Evolutionary conservation across 495 filamentous ascomycete genomes (phyloP).

Genomic region (Pyronema domesticum): DNA sequence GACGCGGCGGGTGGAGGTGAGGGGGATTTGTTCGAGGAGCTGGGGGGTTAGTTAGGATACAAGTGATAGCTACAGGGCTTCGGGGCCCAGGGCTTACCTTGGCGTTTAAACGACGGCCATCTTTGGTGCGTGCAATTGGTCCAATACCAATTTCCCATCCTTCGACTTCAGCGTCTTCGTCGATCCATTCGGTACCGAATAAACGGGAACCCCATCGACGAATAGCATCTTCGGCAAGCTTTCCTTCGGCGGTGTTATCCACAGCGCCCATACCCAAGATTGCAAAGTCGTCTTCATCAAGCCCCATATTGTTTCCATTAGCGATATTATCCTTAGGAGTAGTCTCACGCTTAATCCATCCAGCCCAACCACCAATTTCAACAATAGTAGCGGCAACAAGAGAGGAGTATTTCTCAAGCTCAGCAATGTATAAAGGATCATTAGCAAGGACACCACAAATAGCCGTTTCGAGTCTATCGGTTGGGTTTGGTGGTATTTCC

Average conservation of each 20-base stretch:
- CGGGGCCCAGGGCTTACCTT: conserved; percentile 16
- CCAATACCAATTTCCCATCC: conserved; percentile 22
- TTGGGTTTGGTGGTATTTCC: conserved; percentile 13
- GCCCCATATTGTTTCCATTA: conserved; percentile 4
- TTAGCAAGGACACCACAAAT: conserved; percentile 9
- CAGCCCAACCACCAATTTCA: conserved; percentile 16
- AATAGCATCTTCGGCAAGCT: conserved; percentile 13
- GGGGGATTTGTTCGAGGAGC: conserved; percentile 10
- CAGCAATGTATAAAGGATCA: conserved; percentile 11
- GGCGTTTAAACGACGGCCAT: conserved; percentile 14
- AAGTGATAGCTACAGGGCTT: background rate
- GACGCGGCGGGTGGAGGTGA: conserved; percentile 16
- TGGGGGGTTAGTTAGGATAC: background rate
- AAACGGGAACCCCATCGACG: conserved; percentile 15
- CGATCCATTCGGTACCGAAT: conserved; percentile 19
- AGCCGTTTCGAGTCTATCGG: conserved; percentile 10
- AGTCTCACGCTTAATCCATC: conserved; percentile 12
- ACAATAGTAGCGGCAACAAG: conserved; percentile 16
- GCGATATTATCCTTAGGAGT: conserved; percentile 2
- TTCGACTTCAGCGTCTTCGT: conserved; percentile 19
- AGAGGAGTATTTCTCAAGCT: conserved; percentile 17
- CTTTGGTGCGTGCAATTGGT: conserved; percentile 11
- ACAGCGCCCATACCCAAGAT: conserved; percentile 8
- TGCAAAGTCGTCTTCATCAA: conserved; percentile 21
- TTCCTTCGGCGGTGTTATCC: background rate